Conservation (phyloP, 2,329 filamentous ascomycete species). For the Fusarium clavum region DNA sequence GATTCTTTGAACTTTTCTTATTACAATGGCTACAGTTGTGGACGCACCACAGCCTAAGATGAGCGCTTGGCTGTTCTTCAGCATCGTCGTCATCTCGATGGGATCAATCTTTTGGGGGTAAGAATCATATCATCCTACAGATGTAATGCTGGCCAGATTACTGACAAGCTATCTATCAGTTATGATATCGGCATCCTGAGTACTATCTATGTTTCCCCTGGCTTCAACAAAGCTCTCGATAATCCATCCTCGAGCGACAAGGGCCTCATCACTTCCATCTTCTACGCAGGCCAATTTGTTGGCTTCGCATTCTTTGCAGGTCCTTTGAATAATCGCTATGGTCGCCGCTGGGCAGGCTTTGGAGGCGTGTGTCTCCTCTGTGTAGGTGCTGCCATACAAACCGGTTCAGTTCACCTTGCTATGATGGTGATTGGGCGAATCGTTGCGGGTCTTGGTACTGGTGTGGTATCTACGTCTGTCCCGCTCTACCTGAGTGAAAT, state of each 20-base stretch:
- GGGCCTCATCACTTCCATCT: conserved; percentile 20
- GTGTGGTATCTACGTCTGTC: conserved; percentile 13
- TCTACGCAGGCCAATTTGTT: conserved; percentile 15
- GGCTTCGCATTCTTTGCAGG: conserved; percentile 15
- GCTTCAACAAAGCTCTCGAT: conserved; percentile 18
- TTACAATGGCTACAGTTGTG: conserved; percentile 17
- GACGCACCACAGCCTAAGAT: conserved; percentile 16
- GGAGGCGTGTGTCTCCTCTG: conserved; percentile 15
- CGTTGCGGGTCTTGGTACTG: conserved; percentile 16
- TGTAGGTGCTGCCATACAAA: conserved; percentile 19
- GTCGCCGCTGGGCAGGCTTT: conserved; percentile 11
- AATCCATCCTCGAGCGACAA: conserved; percentile 10
- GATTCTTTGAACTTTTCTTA: not conserved
- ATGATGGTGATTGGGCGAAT: conserved; percentile 24
- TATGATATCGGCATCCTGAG: conserved; percentile 25
- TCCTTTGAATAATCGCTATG: conserved; percentile 10
- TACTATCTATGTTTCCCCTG: conserved; percentile 18
- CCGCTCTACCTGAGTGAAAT: conserved; percentile 24
- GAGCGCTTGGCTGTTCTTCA: conserved; percentile 22
- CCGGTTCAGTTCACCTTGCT: conserved; percentile 21
- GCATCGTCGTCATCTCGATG: conserved; percentile 21
- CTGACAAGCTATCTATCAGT: not conserved
- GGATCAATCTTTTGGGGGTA: conserved; percentile 26
- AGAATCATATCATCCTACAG: fast-evolving
- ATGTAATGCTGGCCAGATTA: fast-evolving